These are phyloP conservation scores for Mycosarcoma maydis DNA, from an alignment of 1,284 basidiomycete species.

Conservation along the genomic window DNA sequence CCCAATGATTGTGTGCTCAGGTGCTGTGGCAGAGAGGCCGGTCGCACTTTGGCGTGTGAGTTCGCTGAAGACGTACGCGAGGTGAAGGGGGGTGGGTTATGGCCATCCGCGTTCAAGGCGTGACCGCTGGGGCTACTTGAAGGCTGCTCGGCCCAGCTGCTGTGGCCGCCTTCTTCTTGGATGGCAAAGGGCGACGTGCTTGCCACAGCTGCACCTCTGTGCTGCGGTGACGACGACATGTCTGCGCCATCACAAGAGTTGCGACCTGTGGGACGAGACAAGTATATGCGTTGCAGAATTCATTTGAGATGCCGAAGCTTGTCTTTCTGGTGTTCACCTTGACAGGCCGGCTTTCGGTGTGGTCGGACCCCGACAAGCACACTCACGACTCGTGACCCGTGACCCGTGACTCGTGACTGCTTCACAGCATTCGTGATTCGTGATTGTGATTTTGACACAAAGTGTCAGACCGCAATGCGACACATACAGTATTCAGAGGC, in stretches of 20 bases:
- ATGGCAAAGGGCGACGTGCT: neutral
- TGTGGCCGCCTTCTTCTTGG: constrained; percentile 29
- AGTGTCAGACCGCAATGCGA: neutral
- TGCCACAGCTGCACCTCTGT: neutral
- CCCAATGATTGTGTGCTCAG: constrained; percentile 27
- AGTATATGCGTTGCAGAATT: no score
- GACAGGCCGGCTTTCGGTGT: no score
- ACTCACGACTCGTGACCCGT: no score
- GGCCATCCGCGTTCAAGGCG: neutral
- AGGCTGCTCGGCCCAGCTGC: constrained; percentile 26
- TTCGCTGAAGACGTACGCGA: constrained; percentile 7
- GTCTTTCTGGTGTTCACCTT: no score
- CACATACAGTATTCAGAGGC: neutral
- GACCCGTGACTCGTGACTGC: no score
- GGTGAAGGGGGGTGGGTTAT: neutral
- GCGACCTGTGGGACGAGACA: no score
- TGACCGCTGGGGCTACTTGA: neutral
- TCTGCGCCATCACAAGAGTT: neutral
- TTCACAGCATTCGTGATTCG: no score
- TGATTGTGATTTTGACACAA: no score
- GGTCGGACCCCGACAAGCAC: constrained; percentile 1
- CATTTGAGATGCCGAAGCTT: no score
- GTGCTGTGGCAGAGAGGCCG: constrained; percentile 13
- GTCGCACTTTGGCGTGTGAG: neutral
- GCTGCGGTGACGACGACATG: constrained; percentile 18